Percentiles rank a stretch among this genome's conserved stretches.
Evolutionary conservation across 805 yeast genomes (phyloP).

Genomic region (Cyberlindnera mississippiensis): DNA sequence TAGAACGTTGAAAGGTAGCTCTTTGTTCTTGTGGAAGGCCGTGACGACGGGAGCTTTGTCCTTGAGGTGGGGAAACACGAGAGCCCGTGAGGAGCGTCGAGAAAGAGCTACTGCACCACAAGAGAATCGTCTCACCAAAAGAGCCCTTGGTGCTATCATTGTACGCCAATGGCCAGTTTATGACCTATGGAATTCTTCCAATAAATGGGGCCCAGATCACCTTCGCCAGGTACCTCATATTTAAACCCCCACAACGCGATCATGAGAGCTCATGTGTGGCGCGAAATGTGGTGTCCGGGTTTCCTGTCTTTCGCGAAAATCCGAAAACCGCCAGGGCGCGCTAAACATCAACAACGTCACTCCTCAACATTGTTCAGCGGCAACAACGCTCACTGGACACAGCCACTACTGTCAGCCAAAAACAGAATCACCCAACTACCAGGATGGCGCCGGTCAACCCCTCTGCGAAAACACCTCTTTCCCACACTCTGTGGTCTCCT

Average conservation of each 20-base stretch:
- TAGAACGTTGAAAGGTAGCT: conserved; percentile 21
- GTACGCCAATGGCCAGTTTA: too few species aligned
- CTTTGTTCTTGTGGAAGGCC: conserved; percentile 13
- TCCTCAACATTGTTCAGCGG: too few species aligned
- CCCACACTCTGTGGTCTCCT: conserved; percentile 96
- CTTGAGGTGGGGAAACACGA: conserved; percentile 17
- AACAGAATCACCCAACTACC: too few species aligned
- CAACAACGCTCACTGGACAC: too few species aligned
- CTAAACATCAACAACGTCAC: background rate
- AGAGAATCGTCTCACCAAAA: too few species aligned
- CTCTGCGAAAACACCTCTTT: conserved; percentile 44
- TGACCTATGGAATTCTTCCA: too few species aligned
- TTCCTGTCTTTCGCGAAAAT: background rate
- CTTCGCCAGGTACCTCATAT: too few species aligned
- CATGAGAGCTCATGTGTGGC: too few species aligned
- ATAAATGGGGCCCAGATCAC: too few species aligned
- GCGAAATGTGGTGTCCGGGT: conserved; percentile 2
- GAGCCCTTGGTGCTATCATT: too few species aligned
- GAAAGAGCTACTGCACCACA: background rate
- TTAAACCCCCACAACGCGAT: too few species aligned
- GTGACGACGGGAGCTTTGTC: conserved; percentile 14
- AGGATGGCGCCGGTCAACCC: conserved; percentile 8
- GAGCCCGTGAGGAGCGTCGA: background rate
- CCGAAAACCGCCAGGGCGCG: background rate
- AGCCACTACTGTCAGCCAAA: too few species aligned